A percentile compares a stretch with the other conserved stretches of the same genome.
Evolutionary conservation across 2,329 filamentous ascomycete species (phyloP).

Genomic region (Ophiostoma ulmi): DNA sequence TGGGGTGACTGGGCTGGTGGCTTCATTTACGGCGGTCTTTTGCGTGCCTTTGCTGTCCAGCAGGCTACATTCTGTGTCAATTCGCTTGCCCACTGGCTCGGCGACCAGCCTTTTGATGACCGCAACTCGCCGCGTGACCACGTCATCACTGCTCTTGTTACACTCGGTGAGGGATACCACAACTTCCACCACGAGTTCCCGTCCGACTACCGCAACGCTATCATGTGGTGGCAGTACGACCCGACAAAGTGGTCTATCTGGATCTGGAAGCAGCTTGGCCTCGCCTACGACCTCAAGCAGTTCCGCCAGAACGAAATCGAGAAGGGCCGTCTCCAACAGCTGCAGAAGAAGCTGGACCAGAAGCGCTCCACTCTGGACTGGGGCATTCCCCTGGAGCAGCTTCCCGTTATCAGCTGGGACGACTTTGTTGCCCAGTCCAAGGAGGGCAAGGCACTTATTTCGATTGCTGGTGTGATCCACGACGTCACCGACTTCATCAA

Average conservation of each 20-base stretch:
- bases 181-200: conserved; percentile 97
- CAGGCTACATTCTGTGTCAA: conserved; percentile 93
- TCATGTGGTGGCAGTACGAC: conserved; percentile 87
- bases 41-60: conserved; percentile 84
- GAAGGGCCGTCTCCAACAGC: conserved; percentile 82
- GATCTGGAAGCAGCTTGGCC: conserved; percentile 75
- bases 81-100: conserved; percentile 84
- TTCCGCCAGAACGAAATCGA: conserved; percentile 91
- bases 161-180: conserved; percentile 81
- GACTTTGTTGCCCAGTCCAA: conserved; percentile 74
- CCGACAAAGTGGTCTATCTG: conserved; percentile 88
- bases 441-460: conserved; percentile 70
- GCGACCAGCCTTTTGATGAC: conserved; percentile 88
- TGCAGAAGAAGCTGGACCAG: conserved; percentile 89
- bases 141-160: conserved; percentile 77
- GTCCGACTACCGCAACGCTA: conserved; percentile 87
- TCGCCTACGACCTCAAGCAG: conserved; percentile 83
- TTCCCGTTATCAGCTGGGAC: conserved; percentile 82
- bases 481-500: conserved; percentile 80
- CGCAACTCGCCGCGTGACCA: conserved; percentile 87
- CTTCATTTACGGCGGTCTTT: conserved; percentile 78
- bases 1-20: conserved; percentile 81
- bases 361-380: conserved; percentile 78
- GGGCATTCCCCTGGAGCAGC: conserved; percentile 78
- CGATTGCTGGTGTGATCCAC: conserved; percentile 79